These are phyloP conservation scores for Przewalskia tangutica DNA, from an alignment of 257 asterid genomes.

Conservation along the genomic window DNA sequence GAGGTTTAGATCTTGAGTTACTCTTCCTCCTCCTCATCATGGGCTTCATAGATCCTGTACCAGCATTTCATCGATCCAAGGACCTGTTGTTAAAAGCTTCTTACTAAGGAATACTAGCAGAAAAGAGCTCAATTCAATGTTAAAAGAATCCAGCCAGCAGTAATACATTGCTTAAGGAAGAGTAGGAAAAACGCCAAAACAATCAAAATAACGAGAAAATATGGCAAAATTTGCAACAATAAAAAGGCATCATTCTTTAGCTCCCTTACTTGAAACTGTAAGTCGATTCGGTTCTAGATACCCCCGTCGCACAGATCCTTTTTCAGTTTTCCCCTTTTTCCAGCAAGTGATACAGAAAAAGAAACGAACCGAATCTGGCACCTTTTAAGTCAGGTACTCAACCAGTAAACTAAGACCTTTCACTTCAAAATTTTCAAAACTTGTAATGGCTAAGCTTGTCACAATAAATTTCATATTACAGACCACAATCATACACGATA, in stretches of 20 bases:
- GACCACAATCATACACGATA: neutral
- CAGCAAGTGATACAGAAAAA: neutral
- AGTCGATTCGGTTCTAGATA: neutral
- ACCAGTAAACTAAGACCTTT: neutral
- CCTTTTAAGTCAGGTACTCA: neutral
- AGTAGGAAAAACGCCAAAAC: neutral
- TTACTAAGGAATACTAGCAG: constrained; percentile 35
- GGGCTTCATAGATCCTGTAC: constrained; percentile 87
- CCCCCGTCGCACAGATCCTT: neutral
- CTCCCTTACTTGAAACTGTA: neutral
- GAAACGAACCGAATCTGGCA: neutral
- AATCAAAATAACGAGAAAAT: neutral
- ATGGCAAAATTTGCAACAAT: neutral
- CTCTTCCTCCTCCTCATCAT: constrained; percentile 51
- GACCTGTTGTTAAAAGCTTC: constrained; percentile 61
- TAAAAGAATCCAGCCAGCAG: neutral
- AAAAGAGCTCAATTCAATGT: constrained; percentile 4
- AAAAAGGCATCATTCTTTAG: neutral
- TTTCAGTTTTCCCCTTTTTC: too few relatives aligned
- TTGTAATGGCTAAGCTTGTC: neutral
- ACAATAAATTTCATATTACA: neutral
- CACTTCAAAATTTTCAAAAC: neutral
- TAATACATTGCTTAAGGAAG: neutral
- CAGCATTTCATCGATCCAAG: constrained; percentile 81
- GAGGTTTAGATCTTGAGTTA: constrained; percentile 63